Evolutionary conservation across 2,329 filamentous ascomycete species (phyloP), one percentile per base, ranked within the genome.

Genomic region (Ascocoryne sarcoides): DNA sequence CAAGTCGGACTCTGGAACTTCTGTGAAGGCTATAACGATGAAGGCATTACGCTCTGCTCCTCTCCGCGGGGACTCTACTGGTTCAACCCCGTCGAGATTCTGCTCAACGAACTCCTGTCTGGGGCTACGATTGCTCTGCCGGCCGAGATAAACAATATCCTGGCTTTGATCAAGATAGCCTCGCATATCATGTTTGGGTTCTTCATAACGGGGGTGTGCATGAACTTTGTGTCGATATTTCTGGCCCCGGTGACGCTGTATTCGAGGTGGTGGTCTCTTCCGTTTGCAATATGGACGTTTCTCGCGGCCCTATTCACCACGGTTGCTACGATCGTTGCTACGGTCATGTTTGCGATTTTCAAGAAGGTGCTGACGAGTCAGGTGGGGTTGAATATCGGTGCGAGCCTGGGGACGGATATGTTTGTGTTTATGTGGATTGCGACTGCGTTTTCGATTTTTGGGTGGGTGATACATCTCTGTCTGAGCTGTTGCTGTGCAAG

Each of bases 381-480:
- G 55, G 71, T 73, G 2, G 77, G 84, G 43, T 67, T 95, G 38
- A 92, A 94, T 60, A 88, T 95, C 51, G 45, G 52, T 8, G 84
- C 81, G 3, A 64, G 71, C 3, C 66, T 94, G 23, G 88, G 88
- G 4, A 63, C 60, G 26, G 71, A 76, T 50, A 89, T 94, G 83
- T 75, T 94, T 54, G 82, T 67, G 0, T 93, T 94, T 57, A 90
- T 94, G 82, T 96, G 90, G 89, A 73, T 87, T 19, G 84, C 82
- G 0, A 73, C 79, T 0, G 75, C 69, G 0, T 75, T 81, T 45
- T 74, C 76, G 1, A 63, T 86, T 4, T 55, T 89, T 15, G 81
- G 82, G 0, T 89, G 84, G 53, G 59, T 83, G 21, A 67, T 93
- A 15, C 85, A 93, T 60, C 66, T 82, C 19, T 76, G 80, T 21